phyloP scores from a whole-genome alignment of 2,329 filamentous ascomycete genomes.

The Neofusicoccum laricinum region DNA sequence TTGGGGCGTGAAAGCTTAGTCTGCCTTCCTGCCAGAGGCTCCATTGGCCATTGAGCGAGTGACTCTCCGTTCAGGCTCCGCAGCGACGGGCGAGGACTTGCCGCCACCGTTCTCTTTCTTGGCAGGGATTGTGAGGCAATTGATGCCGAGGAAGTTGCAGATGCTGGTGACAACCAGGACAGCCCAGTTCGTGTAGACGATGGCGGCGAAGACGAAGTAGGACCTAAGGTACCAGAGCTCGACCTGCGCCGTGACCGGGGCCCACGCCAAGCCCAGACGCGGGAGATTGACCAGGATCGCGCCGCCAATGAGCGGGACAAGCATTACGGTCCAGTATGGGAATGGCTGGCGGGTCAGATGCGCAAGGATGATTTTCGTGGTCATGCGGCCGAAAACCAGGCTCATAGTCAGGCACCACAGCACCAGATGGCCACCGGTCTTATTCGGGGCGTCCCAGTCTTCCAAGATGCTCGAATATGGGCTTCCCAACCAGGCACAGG shows the following conservation, averaged over 20 bases:
- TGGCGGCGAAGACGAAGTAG: constrained; percentile 77
- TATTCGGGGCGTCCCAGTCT: constrained; percentile 41
- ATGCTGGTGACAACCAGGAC: constrained; percentile 87
- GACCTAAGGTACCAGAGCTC: constrained; percentile 80
- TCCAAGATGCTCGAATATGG: constrained; percentile 77
- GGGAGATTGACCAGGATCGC: constrained; percentile 82
- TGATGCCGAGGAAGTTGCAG: constrained; percentile 88
- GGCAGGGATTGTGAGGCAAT: constrained; percentile 77
- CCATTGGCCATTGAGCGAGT: constrained; percentile 15
- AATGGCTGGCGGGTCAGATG: constrained; percentile 92
- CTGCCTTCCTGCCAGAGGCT: constrained; percentile 2
- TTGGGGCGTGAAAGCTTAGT: neutral
- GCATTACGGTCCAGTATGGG: constrained; percentile 92
- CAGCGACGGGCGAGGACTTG: neutral
- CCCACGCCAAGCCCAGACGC: constrained; percentile 54
- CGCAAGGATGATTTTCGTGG: constrained; percentile 97
- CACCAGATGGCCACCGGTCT: constrained; percentile 69
- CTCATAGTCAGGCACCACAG: constrained; percentile 91
- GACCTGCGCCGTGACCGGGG: constrained; percentile 44
- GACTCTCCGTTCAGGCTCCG: constrained; percentile 5
- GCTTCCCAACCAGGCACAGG: constrained; percentile 82
- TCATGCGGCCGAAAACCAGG: constrained; percentile 98
- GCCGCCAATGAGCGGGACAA: constrained; percentile 81
- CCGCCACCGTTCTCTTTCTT: constrained; percentile 28
- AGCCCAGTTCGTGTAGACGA: constrained; percentile 94